Evolutionary conservation across 805 yeast genomes (phyloP).

Genomic region (Yueomyces sp.): DNA sequence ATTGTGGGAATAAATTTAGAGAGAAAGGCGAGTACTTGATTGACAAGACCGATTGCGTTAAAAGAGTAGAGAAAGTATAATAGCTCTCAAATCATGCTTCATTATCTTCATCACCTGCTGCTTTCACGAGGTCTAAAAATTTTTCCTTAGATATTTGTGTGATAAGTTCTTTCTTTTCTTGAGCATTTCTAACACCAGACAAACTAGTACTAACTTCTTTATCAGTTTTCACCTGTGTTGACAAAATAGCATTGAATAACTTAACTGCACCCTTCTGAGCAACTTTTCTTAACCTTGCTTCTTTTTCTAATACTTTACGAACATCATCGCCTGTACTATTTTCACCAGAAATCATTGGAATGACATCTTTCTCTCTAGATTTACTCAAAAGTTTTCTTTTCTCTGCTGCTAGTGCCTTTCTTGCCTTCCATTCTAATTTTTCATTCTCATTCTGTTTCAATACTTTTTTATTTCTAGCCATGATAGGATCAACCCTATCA

Average conservation of each 20-base stretch:
- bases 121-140: slow-evolving; percentile 76
- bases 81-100: too few relatives aligned
- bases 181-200: slow-evolving; percentile 28
- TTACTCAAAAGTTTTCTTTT: slow-evolving; percentile 54
- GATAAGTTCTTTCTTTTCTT: slow-evolving; percentile 39
- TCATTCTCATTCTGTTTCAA: slow-evolving; percentile 65
- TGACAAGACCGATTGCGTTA: too few relatives aligned
- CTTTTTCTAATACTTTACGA: slow-evolving; percentile 49
- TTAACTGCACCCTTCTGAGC: slow-evolving; percentile 85
- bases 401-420: slow-evolving; percentile 53
- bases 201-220: slow-evolving; percentile 37
- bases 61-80: too few relatives aligned
- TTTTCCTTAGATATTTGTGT: slow-evolving; percentile 80
- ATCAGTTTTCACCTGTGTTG: slow-evolving; percentile 55
- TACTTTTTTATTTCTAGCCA: slow-evolving; percentile 67
- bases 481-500: slow-evolving; percentile 77
- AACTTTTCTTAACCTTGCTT: slow-evolving; percentile 54
- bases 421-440: slow-evolving; percentile 75
- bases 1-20: too few relatives aligned
- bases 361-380: slow-evolving; percentile 51
- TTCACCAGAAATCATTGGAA: slow-evolving; percentile 46
- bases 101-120: slow-evolving; percentile 40
- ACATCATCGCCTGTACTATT: slow-evolving; percentile 26
- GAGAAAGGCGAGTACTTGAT: too few relatives aligned
- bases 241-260: slow-evolving; percentile 69